Conservation (phyloP, 164 flowering plant species). For the Stephania yunnanensis region DNA sequence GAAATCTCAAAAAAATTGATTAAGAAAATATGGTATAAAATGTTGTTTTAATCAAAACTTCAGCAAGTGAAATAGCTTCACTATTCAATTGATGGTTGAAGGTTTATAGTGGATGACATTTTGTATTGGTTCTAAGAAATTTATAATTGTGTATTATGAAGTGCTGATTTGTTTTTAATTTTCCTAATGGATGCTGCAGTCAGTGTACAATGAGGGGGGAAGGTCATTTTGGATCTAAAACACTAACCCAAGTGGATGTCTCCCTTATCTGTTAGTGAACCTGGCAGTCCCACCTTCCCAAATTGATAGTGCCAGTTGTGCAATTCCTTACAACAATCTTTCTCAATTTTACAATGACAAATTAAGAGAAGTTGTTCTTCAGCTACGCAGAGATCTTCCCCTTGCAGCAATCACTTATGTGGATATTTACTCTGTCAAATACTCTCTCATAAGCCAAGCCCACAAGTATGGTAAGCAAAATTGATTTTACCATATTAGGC, state of each 20-base stretch:
- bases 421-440: conserved; percentile 38
- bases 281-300: conserved; percentile 10
- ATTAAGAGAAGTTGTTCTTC: conserved; percentile 26
- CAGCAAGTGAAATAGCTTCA: too few relatives aligned
- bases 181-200: too few relatives aligned
- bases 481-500: too few relatives aligned
- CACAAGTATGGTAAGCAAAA: conserved; percentile 23
- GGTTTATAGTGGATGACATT: too few relatives aligned
- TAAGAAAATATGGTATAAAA: too few relatives aligned
- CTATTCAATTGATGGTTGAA: too few relatives aligned
- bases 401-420: conserved; percentile 15
- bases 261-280: conserved; percentile 23
- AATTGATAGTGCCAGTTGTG: conserved; percentile 31
- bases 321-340: conserved; percentile 29
- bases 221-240: conserved; percentile 47
- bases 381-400: conserved; percentile 33
- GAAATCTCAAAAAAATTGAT: too few relatives aligned
- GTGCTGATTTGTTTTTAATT: too few relatives aligned
- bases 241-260: conserved; percentile 50
- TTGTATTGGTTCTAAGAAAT: too few relatives aligned
- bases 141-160: too few relatives aligned
- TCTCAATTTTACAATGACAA: conserved; percentile 30
- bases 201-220: conserved; percentile 20
- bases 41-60: too few relatives aligned
- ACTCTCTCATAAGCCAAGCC: conserved; percentile 20